These are phyloP conservation scores for Oleoguttula mirabilis DNA, from an alignment of 495 filamentous ascomycete genomes.

Conservation along the genomic window DNA sequence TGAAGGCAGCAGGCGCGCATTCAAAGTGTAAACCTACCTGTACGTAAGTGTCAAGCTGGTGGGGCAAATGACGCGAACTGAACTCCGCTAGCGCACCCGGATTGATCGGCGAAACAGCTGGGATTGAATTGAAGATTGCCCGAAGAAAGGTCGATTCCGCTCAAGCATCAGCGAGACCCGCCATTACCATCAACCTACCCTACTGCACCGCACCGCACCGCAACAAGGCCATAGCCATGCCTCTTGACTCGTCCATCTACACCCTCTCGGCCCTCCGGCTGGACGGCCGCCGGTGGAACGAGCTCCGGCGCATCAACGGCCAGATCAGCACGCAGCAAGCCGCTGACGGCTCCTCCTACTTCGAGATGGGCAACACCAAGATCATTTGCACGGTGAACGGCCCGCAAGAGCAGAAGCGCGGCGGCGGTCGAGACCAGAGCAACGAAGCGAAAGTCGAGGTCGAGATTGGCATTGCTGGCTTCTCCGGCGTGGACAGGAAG, in stretches of 20 bases:
- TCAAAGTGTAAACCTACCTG: too few species aligned
- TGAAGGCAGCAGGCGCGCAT: too few species aligned
- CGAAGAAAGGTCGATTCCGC: too few species aligned
- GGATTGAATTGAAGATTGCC: too few species aligned
- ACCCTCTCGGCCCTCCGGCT: slow-evolving; percentile 74
- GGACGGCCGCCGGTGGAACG: slow-evolving; percentile 95
- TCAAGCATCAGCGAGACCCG: too few species aligned
- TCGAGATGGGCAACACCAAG: slow-evolving; percentile 94
- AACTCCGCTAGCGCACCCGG: too few species aligned
- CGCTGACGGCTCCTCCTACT: slow-evolving; percentile 78
- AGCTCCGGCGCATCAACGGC: slow-evolving; percentile 76
- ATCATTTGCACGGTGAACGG: slow-evolving; percentile 86
- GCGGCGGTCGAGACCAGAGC: slow-evolving; percentile 30
- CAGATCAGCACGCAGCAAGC: slow-evolving; percentile 84
- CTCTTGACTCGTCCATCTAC: slow-evolving; percentile 79
- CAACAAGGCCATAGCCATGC: too few species aligned
- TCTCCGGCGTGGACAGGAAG: slow-evolving; percentile 77
- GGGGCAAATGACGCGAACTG: too few species aligned
- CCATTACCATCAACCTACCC: too few species aligned
- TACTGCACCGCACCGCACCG: too few species aligned
- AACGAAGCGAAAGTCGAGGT: slow-evolving; percentile 53
- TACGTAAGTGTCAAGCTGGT: too few species aligned
- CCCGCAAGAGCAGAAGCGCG: slow-evolving; percentile 54
- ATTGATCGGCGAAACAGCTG: too few species aligned
- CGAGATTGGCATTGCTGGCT: slow-evolving; percentile 74